These are phyloP conservation scores for Priceomyces carsonii DNA, from an alignment of 805 yeast species.

Conservation along the genomic window DNA sequence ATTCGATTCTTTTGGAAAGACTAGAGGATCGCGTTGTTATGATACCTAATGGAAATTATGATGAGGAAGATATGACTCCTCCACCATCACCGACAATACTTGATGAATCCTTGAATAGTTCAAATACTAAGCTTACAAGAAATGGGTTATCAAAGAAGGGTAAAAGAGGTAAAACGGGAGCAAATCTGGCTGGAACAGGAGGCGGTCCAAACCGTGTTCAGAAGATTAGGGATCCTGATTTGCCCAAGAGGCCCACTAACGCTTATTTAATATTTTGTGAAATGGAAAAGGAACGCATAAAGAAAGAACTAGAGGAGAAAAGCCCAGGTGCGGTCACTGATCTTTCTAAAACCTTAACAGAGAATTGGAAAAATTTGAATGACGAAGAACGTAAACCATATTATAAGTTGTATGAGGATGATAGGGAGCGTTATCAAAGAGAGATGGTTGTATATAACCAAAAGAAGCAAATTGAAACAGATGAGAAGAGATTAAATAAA, in stretches of 20 bases:
- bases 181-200: constrained; percentile 20
- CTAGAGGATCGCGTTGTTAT: constrained; percentile 58
- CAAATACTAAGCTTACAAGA: constrained; percentile 19
- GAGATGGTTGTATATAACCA: constrained; percentile 63
- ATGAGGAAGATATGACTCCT: constrained; percentile 37
- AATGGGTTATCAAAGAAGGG: constrained; percentile 20
- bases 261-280: constrained; percentile 90
- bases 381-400: constrained; percentile 73
- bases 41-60: constrained; percentile 25
- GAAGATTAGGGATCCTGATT: constrained; percentile 71
- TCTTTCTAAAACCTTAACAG: constrained; percentile 76
- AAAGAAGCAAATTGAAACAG: constrained; percentile 20
- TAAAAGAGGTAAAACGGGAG: constrained; percentile 16
- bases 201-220: constrained; percentile 22
- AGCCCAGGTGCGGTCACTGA: constrained; percentile 56
- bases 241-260: constrained; percentile 88
- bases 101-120: constrained; percentile 29
- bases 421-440: constrained; percentile 67
- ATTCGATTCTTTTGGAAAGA: constrained; percentile 75
- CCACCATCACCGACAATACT: constrained; percentile 41
- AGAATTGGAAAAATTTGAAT: constrained; percentile 77
- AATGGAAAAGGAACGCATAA: constrained; percentile 72
- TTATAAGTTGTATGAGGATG: constrained; percentile 74
- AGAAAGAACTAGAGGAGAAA: constrained; percentile 53
- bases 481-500: constrained; percentile 9